phyloP scores from a whole-genome alignment of 192 early-diverging fungal species.

The Coemansia asiatica region DNA sequence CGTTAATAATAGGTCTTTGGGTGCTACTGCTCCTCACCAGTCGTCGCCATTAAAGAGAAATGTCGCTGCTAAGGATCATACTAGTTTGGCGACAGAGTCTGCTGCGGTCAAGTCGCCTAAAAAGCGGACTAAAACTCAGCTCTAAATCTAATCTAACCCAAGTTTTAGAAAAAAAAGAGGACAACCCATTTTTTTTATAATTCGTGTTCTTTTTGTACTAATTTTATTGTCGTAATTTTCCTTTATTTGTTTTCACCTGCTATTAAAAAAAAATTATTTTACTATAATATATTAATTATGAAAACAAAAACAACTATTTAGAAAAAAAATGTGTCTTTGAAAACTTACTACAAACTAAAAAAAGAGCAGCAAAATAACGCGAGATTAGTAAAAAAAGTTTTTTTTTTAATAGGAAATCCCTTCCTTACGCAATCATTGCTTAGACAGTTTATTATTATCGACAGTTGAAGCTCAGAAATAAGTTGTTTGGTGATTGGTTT shows the following conservation, averaged over 20 bases:
- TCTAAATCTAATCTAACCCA: neutral
- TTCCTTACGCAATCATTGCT: no score
- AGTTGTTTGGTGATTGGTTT: conserved; percentile 19
- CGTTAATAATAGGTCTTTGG: neutral
- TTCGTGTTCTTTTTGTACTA: neutral
- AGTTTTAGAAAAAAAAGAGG: neutral
- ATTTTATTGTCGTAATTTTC: neutral
- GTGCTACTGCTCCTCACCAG: conserved; percentile 35
- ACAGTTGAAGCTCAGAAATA: conserved; percentile 13
- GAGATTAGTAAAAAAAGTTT: no score
- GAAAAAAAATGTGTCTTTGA: no score
- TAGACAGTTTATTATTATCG: neutral
- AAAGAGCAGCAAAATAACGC: no score
- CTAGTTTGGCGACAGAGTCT: neutral
- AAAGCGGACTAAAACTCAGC: neutral
- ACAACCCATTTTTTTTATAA: no score
- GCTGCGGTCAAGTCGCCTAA: neutral
- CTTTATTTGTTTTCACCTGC: neutral
- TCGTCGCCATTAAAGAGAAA: conserved; percentile 45
- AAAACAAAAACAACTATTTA: no score
- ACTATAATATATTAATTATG: no score
- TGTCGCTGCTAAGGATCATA: neutral
- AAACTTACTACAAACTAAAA: no score
- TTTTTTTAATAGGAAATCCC: no score
- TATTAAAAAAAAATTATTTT: neutral